These are phyloP conservation scores for Ballota nigra DNA, from an alignment of 257 asterid genomes.

Conservation along the genomic window DNA sequence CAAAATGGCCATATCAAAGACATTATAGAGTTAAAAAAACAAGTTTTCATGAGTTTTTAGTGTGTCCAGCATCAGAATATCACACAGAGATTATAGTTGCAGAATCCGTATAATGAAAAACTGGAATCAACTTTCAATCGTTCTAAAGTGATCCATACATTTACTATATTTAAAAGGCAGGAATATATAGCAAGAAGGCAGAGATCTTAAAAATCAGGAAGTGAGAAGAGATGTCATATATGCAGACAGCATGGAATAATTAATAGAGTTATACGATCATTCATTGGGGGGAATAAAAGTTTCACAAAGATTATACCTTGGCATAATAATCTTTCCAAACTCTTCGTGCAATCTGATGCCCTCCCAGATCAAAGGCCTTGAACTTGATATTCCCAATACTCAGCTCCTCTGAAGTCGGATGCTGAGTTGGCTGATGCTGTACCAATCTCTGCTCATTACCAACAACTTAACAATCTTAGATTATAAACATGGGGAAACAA, in stretches of 20 bases:
- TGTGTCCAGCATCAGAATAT: not conserved
- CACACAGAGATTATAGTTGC: not conserved
- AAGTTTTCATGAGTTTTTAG: not conserved
- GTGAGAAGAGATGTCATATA: not conserved
- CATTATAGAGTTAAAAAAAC: not conserved
- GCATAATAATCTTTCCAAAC: slow-evolving; percentile 98
- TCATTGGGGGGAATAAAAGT: not conserved
- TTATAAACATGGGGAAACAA: not conserved
- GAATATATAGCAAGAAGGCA: not conserved
- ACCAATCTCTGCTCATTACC: slow-evolving; percentile 75
- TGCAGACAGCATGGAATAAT: not conserved
- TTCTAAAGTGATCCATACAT: not conserved
- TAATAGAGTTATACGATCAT: not conserved
- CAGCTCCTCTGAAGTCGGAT: slow-evolving; percentile 94
- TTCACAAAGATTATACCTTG: slow-evolving; percentile 46
- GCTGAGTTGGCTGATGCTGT: slow-evolving; percentile 95
- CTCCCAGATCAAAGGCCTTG: slow-evolving; percentile 95
- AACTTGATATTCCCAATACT: slow-evolving; percentile 70
- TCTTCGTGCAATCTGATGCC: slow-evolving; percentile 94
- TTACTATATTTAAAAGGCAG: not conserved
- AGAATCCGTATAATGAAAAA: not conserved
- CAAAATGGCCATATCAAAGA: not conserved
- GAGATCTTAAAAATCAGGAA: not conserved
- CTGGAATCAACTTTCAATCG: not conserved
- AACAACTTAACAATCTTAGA: slow-evolving; percentile 26